Conservation (phyloP, 2,329 filamentous ascomycete genomes). For the Allantophomopsis lycopodina region DNA sequence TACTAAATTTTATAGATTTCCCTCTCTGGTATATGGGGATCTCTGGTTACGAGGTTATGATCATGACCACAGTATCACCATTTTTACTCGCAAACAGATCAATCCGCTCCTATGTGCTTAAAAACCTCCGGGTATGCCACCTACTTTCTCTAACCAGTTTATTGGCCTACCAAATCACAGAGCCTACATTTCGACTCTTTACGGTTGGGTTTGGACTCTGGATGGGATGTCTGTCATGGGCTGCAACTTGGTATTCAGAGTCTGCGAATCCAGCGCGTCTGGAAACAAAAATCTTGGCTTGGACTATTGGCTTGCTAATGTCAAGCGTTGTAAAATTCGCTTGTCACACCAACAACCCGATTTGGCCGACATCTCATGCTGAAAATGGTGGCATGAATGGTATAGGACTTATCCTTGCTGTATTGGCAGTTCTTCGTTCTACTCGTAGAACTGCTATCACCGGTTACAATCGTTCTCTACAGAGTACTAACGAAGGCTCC, state of each 20-base stretch:
- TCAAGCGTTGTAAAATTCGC: slow-evolving; percentile 88
- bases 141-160: slow-evolving; percentile 68
- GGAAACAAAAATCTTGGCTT: slow-evolving; percentile 71
- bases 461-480: slow-evolving; percentile 23
- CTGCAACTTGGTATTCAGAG: slow-evolving; percentile 68
- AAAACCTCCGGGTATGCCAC: slow-evolving; percentile 58
- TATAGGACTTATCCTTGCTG: slow-evolving; percentile 60
- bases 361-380: slow-evolving; percentile 89
- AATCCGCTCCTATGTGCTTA: slow-evolving; percentile 53
- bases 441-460: slow-evolving; percentile 48
- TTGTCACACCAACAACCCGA: slow-evolving; percentile 86
- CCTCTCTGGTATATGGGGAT: slow-evolving; percentile 99
- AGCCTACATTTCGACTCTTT: slow-evolving; percentile 65
- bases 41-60: slow-evolving; percentile 83
- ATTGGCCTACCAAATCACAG: slow-evolving; percentile 61
- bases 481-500: slow-evolving; percentile 50
- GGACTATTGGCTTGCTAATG: slow-evolving; percentile 66
- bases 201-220: slow-evolving; percentile 68
- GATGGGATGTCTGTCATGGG: slow-evolving; percentile 74
- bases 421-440: slow-evolving; percentile 64
- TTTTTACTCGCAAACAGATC: slow-evolving; percentile 60
- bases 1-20: slow-evolving; percentile 48
- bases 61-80: slow-evolving; percentile 75
- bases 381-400: slow-evolving; percentile 90
- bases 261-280: slow-evolving; percentile 60